Base-by-base conservation (phyloP, 1,139 yeast species). In the Blastobotrys illinoisensis region DNA sequence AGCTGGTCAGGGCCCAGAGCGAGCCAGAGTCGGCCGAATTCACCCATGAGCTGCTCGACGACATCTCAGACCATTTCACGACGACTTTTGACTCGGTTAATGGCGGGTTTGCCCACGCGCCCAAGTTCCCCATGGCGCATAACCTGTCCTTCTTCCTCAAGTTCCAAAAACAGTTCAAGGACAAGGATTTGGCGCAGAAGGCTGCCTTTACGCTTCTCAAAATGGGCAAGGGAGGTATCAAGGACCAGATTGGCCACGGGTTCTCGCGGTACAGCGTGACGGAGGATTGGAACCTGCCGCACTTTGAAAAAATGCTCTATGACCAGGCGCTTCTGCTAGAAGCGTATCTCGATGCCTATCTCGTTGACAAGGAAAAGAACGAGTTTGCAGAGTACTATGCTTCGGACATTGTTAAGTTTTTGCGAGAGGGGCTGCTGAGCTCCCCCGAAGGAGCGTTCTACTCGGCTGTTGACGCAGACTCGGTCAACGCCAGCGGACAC, bases 211-310 rank as follows among this genome's bases (percentile, higher is more conserved):
- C 75, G 0, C 61, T 73, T 44, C 51, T 56, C 28, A 60, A 62
- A 44, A 68, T 73, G 44, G 69, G 69, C 28, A 54, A 57, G 14
- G 72, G 76, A 11, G 77, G 76, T 1, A 66, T 72, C 16, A 72
- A 70, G 52, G 77, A 73, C 58, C 74, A 69, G 53, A 54, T 73
- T 11, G 73, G 74, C 5, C 58, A 67, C 40, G 77, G 77, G 11
- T 70, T 72, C 54, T 62, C 71, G n/a, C 54, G 74, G 32, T 73
- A 71, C 58, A 70, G 75, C 0, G 71, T 71, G n/a, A 70, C 75
- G 5, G 68, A 65, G 6, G 76, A 73, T 55, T 73, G 76, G 76
- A 67, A 67, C 45, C 57, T 73, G 49, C 77, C 77, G 3, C 73
- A 71, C 51, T 72, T 73, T 59, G 75, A 72, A 50, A 73, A 73